Evolutionary conservation across 371 early-diverging fungal genomes (phyloP), one percentile per base, ranked within the genome.

Genomic region (Rozella allomycis): DNA sequence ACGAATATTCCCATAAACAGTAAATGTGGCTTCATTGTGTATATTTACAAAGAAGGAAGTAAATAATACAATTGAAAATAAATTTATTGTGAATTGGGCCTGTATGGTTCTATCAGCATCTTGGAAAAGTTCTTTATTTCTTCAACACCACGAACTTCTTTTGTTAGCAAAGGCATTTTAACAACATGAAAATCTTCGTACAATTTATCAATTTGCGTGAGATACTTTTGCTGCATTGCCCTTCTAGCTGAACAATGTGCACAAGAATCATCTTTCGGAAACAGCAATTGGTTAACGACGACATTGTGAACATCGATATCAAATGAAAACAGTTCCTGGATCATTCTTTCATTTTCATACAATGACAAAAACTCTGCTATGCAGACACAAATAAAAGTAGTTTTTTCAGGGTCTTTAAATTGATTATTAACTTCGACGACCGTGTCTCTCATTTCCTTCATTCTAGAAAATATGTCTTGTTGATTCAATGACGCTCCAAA

Each of bases 221-320:
- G 62, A 46, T 96, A 96, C 54, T 93, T 96, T 45, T 72, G 73
- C 52, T 96, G 96, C 91, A 96, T 96, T 45, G 82, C 85, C 46
- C 81, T 64, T 31, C 96, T 70, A 17, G 88, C 91, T 31, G 57
- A 53, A 50, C 96, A 94, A 41, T 86, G 10, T 41, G 90, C 90
- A 59, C 94, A 36, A 41, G 33, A 52, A 67, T 73, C 81, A 41
- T 69, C 63, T 46, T 78, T 78, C 28, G 96, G 96, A 60, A 78
- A 85, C 46, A 96, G 54, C 34, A 96, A 60, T 67, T 96, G 96
- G 55, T 96, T 96, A 40, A 93, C 93, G 23, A 96, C 77, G 44
- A 96, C 93, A 51, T 93, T 96, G 65, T 96, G 93, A 7, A 91
- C 91, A 50, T 96, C 96, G 32, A 96, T 96, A 34, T 84, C 70